These are phyloP conservation scores for Yamadazyma sp. DNA, from an alignment of 1,139 yeast species.

Conservation along the genomic window DNA sequence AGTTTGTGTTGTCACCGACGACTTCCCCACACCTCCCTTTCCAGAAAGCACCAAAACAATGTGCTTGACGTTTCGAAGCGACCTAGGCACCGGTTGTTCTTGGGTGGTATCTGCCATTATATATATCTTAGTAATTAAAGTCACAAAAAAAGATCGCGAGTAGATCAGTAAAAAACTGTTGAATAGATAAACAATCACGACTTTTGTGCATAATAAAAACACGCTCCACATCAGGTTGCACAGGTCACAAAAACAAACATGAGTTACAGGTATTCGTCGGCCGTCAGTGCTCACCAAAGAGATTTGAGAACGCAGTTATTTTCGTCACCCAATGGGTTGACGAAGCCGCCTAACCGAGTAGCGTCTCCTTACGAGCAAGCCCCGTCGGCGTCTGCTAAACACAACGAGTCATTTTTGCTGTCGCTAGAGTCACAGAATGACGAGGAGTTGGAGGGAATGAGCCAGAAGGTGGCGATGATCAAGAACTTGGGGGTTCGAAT, in stretches of 20 bases:
- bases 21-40: slow-evolving; percentile 79
- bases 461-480: slow-evolving; percentile 66
- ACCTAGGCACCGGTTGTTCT: slow-evolving; percentile 39
- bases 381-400: slow-evolving; percentile 36
- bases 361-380: slow-evolving; percentile 52
- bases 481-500: slow-evolving; percentile 71
- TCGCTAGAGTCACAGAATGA: slow-evolving; percentile 84
- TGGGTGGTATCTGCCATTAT: slow-evolving; percentile 15
- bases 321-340: slow-evolving; percentile 25
- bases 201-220: too few relatives aligned
- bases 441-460: slow-evolving; percentile 69
- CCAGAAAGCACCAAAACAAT: slow-evolving; percentile 49
- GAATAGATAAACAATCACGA: too few relatives aligned
- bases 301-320: slow-evolving; percentile 50
- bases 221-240: too few relatives aligned
- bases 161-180: too few relatives aligned
- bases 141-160: not conserved
- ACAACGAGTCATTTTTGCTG: slow-evolving; percentile 58
- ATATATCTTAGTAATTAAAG: slow-evolving; percentile 1
- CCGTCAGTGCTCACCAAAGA: slow-evolving; percentile 43
- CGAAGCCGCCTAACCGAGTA: slow-evolving; percentile 37
- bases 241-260: too few relatives aligned
- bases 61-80: slow-evolving; percentile 67
- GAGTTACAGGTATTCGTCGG: slow-evolving; percentile 37
- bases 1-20: slow-evolving; percentile 90